phyloP scores from a whole-genome alignment of 805 yeast genomes.

The Alloascoidea africana region DNA sequence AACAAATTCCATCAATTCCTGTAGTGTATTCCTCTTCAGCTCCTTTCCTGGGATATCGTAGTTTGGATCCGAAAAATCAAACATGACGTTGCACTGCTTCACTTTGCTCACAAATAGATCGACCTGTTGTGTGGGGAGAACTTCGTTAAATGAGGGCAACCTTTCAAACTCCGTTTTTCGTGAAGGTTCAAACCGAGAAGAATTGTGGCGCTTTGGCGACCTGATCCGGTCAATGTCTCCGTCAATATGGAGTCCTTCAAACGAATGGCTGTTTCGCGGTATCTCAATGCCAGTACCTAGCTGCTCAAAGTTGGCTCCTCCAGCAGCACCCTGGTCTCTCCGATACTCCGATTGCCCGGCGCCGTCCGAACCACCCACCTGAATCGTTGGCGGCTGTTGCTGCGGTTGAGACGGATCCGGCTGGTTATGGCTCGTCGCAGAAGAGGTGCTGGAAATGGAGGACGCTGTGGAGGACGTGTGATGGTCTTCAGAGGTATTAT shows the following conservation, averaged over 20 bases:
- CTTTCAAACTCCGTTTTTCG: conserved; percentile 48
- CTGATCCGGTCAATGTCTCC: conserved; percentile 63
- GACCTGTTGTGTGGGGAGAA: conserved; percentile 64
- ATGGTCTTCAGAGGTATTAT: no score
- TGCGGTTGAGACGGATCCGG: no score
- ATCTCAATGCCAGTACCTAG: no score
- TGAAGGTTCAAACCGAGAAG: conserved; percentile 80
- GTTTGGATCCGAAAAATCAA: conserved; percentile 89
- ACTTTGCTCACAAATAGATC: conserved; percentile 75
- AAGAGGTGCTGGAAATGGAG: no score
- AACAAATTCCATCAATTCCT: conserved; percentile 80
- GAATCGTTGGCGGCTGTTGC: no score
- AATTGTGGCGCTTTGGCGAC: conserved; percentile 82
- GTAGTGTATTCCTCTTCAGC: conserved; percentile 71
- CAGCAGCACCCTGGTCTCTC: no score
- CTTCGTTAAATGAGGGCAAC: conserved; percentile 85
- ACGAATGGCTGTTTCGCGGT: conserved; percentile 17
- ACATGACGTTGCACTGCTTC: conserved; percentile 88
- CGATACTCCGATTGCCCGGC: no score
- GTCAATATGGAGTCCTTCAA: conserved; percentile 43
- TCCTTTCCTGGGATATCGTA: conserved; percentile 88
- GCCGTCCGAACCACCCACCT: no score
- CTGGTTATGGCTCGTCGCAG: no score
- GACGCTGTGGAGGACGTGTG: no score
- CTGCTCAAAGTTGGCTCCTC: no score